Conservation (phyloP, 345 rosid species). For the Gossypium australe region DNA sequence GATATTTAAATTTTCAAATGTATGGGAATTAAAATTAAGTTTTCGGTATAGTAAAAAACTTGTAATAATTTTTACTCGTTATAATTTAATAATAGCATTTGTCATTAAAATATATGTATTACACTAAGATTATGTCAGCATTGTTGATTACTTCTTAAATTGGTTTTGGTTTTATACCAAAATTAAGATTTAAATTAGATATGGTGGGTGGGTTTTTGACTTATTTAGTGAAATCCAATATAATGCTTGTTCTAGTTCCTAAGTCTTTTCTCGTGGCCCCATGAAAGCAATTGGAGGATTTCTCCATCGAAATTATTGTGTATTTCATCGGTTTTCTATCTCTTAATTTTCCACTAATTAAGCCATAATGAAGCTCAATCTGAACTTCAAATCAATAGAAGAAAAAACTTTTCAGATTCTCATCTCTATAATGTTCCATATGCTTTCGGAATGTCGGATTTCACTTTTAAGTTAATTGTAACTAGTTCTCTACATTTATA, state of each 20-base stretch:
- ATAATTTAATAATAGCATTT: too few species aligned
- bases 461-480: neutral
- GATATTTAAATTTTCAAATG: too few species aligned
- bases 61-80: too few species aligned
- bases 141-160: neutral
- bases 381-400: neutral
- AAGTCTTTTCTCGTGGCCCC: conserved; percentile 17
- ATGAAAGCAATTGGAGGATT: neutral
- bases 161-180: neutral
- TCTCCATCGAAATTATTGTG: neutral
- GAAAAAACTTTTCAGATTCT: neutral
- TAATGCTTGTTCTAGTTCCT: conserved; percentile 1
- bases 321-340: neutral
- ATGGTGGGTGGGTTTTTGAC: neutral
- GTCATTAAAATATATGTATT: too few species aligned
- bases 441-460: neutral
- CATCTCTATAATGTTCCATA: neutral
- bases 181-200: neutral
- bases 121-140: neutral
- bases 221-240: neutral
- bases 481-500: neutral
- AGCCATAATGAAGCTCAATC: conserved; percentile 16
- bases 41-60: too few species aligned
- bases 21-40: too few species aligned
- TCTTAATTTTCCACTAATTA: conserved; percentile 13